Conservation (phyloP, 495 filamentous ascomycete species). For the Cenococcum geophilum region DNA sequence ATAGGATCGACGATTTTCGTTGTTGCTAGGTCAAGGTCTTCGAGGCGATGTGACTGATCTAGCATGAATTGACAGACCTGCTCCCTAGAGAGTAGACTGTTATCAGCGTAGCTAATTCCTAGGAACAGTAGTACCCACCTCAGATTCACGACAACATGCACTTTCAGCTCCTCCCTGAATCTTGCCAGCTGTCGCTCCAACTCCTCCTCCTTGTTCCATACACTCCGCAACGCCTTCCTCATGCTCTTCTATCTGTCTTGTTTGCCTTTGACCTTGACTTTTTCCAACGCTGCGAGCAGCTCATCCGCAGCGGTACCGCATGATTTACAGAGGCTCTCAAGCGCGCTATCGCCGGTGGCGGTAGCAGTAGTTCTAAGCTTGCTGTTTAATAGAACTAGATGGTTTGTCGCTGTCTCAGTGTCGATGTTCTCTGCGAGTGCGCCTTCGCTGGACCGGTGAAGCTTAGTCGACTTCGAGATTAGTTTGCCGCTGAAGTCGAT, state of each 20-base stretch:
- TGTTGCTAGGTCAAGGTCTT: conserved; percentile 3
- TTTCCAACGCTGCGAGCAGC: conserved; percentile 13
- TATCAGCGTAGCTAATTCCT: background rate
- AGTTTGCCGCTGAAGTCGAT: conserved; percentile 26
- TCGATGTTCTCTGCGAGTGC: background rate
- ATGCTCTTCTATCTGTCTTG: conserved; percentile 17
- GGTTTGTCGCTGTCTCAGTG: background rate
- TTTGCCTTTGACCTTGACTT: conserved; percentile 12
- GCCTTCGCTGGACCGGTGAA: background rate
- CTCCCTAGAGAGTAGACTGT: too few species aligned
- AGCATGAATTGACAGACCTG: background rate
- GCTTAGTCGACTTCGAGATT: background rate
- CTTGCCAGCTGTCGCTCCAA: conserved; percentile 15
- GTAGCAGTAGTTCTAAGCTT: background rate
- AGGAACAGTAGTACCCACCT: conserved; percentile 3
- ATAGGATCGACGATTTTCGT: conserved; percentile 8
- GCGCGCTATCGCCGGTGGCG: background rate
- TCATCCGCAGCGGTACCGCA: conserved; percentile 4
- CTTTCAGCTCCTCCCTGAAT: conserved; percentile 15
- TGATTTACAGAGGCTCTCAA: background rate
- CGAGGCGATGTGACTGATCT: background rate
- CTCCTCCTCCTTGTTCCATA: conserved; percentile 20
- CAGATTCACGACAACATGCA: conserved; percentile 9
- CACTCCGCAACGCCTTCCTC: conserved; percentile 12
- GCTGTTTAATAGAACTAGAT: background rate